Evolutionary conservation across 106 monocot species (phyloP).

Genomic region (Platanthera zijinensis): DNA sequence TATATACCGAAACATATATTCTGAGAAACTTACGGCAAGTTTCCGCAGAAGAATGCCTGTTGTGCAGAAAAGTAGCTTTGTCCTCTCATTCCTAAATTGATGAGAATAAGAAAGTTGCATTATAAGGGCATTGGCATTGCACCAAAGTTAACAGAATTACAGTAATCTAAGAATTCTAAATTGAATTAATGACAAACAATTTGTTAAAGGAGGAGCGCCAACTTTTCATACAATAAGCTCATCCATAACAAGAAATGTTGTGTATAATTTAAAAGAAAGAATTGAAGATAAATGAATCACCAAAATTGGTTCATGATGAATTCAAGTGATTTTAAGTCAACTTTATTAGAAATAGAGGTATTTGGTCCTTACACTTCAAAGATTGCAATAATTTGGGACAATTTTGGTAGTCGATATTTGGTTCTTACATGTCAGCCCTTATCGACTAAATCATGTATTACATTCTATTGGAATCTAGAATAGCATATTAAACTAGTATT

Average conservation of each 20-base stretch:
- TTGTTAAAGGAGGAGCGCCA: not conserved
- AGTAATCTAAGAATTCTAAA: not conserved
- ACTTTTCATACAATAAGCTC: not conserved
- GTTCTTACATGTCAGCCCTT: not conserved
- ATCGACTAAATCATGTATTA: no score
- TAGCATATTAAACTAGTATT: no score
- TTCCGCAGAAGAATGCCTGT: slow-evolving; percentile 94
- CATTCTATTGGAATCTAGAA: no score
- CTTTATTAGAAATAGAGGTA: not conserved
- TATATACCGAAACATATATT: not conserved
- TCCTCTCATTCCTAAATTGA: slow-evolving; percentile 63
- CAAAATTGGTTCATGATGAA: not conserved
- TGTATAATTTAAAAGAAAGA: not conserved
- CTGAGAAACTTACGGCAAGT: slow-evolving; percentile 56
- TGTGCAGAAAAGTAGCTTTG: slow-evolving; percentile 97
- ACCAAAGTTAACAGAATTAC: not conserved
- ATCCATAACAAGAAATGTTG: not conserved
- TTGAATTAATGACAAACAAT: not conserved
- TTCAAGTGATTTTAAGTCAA: not conserved
- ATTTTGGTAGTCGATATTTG: not conserved
- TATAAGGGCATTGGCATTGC: not conserved
- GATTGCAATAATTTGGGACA: not conserved
- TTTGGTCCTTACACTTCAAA: not conserved
- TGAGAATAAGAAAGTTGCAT: not conserved
- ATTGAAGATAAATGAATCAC: not conserved